phyloP scores from a whole-genome alignment of 1,284 basidiomycete species.

The Fistulina hepatica region DNA sequence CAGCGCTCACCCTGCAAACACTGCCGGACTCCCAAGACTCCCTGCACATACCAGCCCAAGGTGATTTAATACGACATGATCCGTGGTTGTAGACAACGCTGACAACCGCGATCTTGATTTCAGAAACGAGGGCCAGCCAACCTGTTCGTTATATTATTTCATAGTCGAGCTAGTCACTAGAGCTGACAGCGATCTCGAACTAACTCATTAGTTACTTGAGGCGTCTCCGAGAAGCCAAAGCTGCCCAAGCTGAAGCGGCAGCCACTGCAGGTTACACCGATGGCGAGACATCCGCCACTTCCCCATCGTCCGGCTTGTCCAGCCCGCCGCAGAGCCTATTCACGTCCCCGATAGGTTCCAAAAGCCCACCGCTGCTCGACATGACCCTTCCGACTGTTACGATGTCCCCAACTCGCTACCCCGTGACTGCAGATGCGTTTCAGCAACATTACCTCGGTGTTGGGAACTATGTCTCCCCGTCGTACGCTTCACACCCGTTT shows the following conservation, averaged over 20 bases:
- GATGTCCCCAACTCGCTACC: conserved; percentile 56
- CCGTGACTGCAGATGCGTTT: conserved; percentile 58
- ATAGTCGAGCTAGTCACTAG: background rate
- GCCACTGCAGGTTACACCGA: no score
- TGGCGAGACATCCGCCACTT: conserved; percentile 29
- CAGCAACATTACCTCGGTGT: conserved; percentile 43
- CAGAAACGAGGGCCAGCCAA: conserved; percentile 85
- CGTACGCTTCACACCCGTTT: no score
- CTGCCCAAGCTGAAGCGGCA: conserved; percentile 33
- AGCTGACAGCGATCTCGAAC: conserved; percentile 4
- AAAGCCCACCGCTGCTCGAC: conserved; percentile 35
- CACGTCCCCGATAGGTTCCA: conserved; percentile 32
- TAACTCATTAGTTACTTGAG: conserved; percentile 59
- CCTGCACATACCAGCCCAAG: conserved; percentile 86
- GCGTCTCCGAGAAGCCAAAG: conserved; percentile 66
- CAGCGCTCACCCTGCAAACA: conserved; percentile 71
- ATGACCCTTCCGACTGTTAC: conserved; percentile 29
- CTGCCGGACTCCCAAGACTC: conserved; percentile 69
- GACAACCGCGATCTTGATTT: no score
- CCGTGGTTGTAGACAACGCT: no score
- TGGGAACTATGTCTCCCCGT: conserved; percentile 30
- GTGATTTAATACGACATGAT: no score
- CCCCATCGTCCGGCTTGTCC: conserved; percentile 43
- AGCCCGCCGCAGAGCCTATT: no score
- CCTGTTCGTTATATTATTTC: no score